Base-by-base conservation (phyloP, 176 grass and related monocot genomes). In the Luzula sylvatica region DNA sequence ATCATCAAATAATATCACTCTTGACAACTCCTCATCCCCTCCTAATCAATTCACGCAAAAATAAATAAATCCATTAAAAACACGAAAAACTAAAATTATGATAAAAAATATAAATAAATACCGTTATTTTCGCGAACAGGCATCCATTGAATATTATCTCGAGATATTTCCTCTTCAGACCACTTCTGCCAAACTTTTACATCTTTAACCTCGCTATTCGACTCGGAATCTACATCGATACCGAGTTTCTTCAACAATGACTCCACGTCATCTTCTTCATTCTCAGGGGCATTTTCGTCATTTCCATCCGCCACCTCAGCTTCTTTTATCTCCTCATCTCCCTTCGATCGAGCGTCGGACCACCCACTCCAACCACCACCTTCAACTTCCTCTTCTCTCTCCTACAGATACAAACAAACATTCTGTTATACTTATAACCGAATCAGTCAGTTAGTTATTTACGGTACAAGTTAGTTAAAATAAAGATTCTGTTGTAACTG, bases 1-100 rank as follows among this genome's bases (percentile, higher is more conserved):
- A 55, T 96, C 90, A 54, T 96, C 90, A 82, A 96, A 96, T 49
- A 88, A 86, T 68, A 96, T 86, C 58, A 96, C 74, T 67, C 84
- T 82, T 49, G 84, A 82, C 75, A 96, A 83, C 51, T 74, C 74
- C 58, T 63, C 58, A 25, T 85, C 90, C 41, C 67, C 57, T n/a
- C 35, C 53, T 75, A 53, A 55, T 70, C 42, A 52, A 75, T 72
- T 69, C 30, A 35, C 49, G 52, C 62, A 71, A 62, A 43, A 28
- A 12, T 53, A 69, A 58, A 49, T 67, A 53, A 45, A 22, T 71
- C 63, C 54, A 58, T 47, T 1, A 82, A 71, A 46, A 18, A 53
- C 28, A 66, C n/a, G 39, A 26, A n/a, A 7, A 49, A 28, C 8
- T 20, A 20, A 8, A 55, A 2, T 67, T 51, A 66, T 50, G 17